A percentile compares a stretch with the other conserved stretches of the same genome.
Conservation (phyloP, 75 land plant species). For the Gnetum montanum region DNA sequence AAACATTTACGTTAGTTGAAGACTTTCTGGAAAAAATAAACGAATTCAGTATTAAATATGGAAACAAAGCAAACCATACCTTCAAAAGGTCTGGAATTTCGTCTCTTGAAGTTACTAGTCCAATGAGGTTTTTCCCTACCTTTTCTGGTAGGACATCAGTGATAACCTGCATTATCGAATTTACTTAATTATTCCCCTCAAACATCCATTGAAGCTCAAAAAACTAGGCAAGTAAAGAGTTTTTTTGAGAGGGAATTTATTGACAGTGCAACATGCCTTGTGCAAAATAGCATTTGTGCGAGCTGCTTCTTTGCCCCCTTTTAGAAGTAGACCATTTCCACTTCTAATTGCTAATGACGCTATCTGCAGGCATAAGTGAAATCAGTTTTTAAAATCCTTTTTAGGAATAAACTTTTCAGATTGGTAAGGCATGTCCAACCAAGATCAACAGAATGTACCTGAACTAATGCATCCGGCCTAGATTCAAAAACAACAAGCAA, state of each 20-base stretch:
- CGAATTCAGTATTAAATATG: not conserved
- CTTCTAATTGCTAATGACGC: slow-evolving; percentile 88
- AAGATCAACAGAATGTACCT: slow-evolving; percentile 60
- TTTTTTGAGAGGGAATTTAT: not conserved
- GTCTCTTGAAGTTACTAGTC: slow-evolving; percentile 88
- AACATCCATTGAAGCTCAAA: too few relatives aligned
- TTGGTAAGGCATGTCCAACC: too few relatives aligned
- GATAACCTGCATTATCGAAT: slow-evolving; percentile 67
- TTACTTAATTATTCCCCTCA: too few relatives aligned
- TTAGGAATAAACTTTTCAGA: too few relatives aligned
- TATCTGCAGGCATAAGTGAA: slow-evolving; percentile 36
- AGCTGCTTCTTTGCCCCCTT: slow-evolving; percentile 96
- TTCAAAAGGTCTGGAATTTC: slow-evolving; percentile 91
- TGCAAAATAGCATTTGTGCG: slow-evolving; percentile 84
- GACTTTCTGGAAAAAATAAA: not conserved
- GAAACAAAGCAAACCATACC: slow-evolving; percentile 41
- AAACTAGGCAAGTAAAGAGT: slow-evolving; percentile 1
- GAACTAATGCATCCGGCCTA: slow-evolving; percentile 97
- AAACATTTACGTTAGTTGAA: not conserved
- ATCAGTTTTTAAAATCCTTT: not conserved
- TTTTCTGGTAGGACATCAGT: slow-evolving; percentile 69
- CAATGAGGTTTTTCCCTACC: slow-evolving; percentile 84
- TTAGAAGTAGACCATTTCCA: slow-evolving; percentile 93
- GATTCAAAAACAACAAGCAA: slow-evolving; percentile 91
- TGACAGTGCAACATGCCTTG: slow-evolving; percentile 42